Base-by-base conservation (phyloP, 2,329 filamentous ascomycete genomes). In the Ophiosphaerella narmari region DNA sequence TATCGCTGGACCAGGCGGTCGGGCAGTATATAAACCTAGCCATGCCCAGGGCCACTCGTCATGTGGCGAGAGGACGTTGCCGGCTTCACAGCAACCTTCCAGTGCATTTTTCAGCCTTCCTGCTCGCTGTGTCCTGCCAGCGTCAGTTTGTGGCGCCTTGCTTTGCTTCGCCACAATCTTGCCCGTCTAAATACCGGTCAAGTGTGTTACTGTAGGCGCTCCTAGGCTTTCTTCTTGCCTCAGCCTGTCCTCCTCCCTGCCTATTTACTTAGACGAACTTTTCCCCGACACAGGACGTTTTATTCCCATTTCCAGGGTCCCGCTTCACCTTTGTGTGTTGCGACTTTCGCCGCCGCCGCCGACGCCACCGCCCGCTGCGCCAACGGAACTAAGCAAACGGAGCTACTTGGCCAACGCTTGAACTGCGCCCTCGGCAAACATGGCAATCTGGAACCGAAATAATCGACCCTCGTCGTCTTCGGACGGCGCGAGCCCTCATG, bases 391-490 rank as follows among this genome's bases (percentile, higher is more conserved):
- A 29, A 29, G 7, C 26, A 29, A 29, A 29, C 11, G 14, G n/a
- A 36, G 34, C n/a, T 18, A n/a, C n/a, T 36, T 12, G 13, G 33
- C 13, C 14, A 24, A 14, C 43, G 39, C 14, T 33, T 13, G 14
- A 40, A 39, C 49, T 42, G 16, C 14, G 13, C 29, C 40, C 34
- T 32, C 41, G 35, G 16, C 12, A 41, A 58, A 38, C 13, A 69
- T 68, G 67, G 65, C 63, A 5, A 60, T 65, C 37, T 64, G 60
- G 52, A 68, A 67, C 48, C 60, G 66, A 50, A 65, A 48, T 52
- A 65, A 66, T 39, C 58, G 66, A 49, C 60, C 46, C 45, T 65
- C 67, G 7, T 39, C 41, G 45, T 68, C 63, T 46, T 70, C 67
- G 8, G 65, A 65, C 43, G 62, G 58, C 21, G 63, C 46, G 12